phyloP scores from a whole-genome alignment of 257 asterid genomes.

The Przewalskia tangutica region DNA sequence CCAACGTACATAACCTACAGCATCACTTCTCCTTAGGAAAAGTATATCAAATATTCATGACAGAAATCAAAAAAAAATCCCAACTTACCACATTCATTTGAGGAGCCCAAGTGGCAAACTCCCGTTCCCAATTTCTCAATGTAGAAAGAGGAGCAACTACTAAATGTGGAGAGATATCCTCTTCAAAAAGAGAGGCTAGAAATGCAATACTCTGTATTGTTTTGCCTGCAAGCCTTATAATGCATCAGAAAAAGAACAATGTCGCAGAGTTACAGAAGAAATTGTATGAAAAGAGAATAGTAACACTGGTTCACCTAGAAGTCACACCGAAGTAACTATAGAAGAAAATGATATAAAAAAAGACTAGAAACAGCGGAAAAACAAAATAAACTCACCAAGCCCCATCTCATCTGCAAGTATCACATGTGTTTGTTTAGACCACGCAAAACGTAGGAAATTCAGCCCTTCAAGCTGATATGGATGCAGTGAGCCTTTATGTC shows the following conservation, averaged over 20 bases:
- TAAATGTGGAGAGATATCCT: constrained; percentile 67
- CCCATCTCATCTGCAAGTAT: constrained; percentile 99
- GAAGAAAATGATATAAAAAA: neutral
- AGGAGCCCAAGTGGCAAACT: constrained; percentile 98
- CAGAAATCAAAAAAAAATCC: neutral
- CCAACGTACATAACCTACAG: constrained; percentile 95
- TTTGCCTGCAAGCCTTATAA: constrained; percentile 54
- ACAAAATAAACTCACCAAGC: constrained; percentile 55
- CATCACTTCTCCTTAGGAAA: constrained; percentile 25
- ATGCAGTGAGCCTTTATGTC: constrained; percentile 69
- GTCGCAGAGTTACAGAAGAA: neutral
- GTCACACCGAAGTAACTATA: neutral
- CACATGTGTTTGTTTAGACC: constrained; percentile 93
- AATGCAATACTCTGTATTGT: constrained; percentile 97
- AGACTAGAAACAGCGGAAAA: neutral
- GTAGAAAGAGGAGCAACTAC: constrained; percentile 98
- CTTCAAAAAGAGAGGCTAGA: constrained; percentile 83
- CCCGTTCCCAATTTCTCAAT: constrained; percentile 97
- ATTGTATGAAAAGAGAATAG: neutral
- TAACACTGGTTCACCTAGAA: neutral
- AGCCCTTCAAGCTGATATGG: constrained; percentile 99
- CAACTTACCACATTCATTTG: constrained; percentile 95
- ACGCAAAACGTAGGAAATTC: constrained; percentile 88
- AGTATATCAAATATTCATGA: constrained; percentile 3
- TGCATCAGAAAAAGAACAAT: constrained; percentile 11